phyloP scores from a whole-genome alignment of 2,329 filamentous ascomycete genomes.

The Xylaria sp. region DNA sequence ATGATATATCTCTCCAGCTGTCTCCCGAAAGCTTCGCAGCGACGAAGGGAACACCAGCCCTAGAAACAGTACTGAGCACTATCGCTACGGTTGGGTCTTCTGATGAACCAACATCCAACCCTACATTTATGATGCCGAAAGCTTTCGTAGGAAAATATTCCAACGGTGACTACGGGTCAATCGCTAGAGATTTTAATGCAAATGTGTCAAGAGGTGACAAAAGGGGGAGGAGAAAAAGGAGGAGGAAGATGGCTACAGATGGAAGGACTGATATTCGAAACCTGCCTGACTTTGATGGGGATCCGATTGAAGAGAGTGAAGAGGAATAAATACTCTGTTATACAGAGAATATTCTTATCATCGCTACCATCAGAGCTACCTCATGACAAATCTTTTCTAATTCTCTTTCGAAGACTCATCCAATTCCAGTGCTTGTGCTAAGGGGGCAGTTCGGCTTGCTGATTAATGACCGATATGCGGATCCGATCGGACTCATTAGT shows the following conservation, averaged over 20 bases:
- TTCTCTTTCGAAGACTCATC: constrained; percentile 6
- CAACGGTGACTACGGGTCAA: neutral
- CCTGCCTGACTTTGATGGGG: constrained; percentile 47
- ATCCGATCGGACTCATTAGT: constrained; percentile 22
- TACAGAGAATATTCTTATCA: neutral
- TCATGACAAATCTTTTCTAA: constrained; percentile 4
- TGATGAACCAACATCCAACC: constrained; percentile 16
- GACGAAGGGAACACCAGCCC: constrained; percentile 38
- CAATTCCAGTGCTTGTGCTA: constrained; percentile 1
- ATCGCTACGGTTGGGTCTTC: constrained; percentile 40
- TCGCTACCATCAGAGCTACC: constrained; percentile 1
- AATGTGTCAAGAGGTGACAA: neutral
- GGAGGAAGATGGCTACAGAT: constrained; percentile 40
- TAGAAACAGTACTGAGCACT: constrained; percentile 37
- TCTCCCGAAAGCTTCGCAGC: constrained; percentile 38
- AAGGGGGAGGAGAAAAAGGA: constrained; percentile 16
- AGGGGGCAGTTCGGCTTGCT: constrained; percentile 8
- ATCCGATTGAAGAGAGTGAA: constrained; percentile 48
- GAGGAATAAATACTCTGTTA: constrained; percentile 18
- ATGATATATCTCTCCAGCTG: constrained; percentile 4
- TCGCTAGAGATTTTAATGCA: neutral
- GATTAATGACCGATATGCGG: constrained; percentile 29
- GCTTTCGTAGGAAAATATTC: constrained; percentile 46
- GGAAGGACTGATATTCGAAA: constrained; percentile 48
- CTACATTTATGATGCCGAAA: constrained; percentile 44